These are phyloP conservation scores for Fomes fomentarius DNA, from an alignment of 1,284 basidiomycete species.

Conservation along the genomic window DNA sequence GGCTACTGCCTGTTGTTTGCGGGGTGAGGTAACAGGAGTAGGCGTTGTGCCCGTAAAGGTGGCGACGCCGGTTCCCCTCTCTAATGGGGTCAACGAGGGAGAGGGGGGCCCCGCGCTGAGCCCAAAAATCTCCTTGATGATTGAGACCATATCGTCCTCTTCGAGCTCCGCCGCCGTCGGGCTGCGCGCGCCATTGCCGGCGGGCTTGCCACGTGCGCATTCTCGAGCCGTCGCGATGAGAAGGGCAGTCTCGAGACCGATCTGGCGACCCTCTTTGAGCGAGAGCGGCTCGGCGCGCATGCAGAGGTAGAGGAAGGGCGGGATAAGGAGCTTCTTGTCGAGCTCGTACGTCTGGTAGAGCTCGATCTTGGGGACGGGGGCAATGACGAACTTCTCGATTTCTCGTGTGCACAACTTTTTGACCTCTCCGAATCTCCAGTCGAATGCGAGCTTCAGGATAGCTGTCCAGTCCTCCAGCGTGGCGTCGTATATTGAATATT, in stretches of 20 bases:
- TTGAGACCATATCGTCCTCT: conserved; percentile 38
- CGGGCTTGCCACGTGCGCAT: conserved; percentile 44
- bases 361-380: conserved; percentile 62
- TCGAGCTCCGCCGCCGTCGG: conserved; percentile 42
- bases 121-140: conserved; percentile 38
- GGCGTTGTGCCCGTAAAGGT: conserved; percentile 20
- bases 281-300: conserved; percentile 57
- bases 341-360: conserved; percentile 57
- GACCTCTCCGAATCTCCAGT: conserved; percentile 65
- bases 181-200: conserved; percentile 41
- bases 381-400: conserved; percentile 59
- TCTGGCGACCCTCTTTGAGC: conserved; percentile 54
- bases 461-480: conserved; percentile 57
- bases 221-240: conserved; percentile 64
- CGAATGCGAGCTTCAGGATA: conserved; percentile 59
- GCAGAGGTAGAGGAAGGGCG: conserved; percentile 59
- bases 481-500: conserved; percentile 61
- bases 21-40: conserved; percentile 16
- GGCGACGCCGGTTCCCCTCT: conserved; percentile 23
- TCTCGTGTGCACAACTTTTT: conserved; percentile 61
- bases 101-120: conserved; percentile 31
- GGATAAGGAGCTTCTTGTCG: conserved; percentile 54
- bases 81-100: conserved; percentile 33
- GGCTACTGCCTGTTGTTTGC: conserved; percentile 7
- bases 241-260: conserved; percentile 63